A percentile compares a stretch with the other conserved stretches of the same genome.
phyloP scores from a whole-genome alignment of 108 stramenopile genomes.

The Nitzschia inconspicua region DNA sequence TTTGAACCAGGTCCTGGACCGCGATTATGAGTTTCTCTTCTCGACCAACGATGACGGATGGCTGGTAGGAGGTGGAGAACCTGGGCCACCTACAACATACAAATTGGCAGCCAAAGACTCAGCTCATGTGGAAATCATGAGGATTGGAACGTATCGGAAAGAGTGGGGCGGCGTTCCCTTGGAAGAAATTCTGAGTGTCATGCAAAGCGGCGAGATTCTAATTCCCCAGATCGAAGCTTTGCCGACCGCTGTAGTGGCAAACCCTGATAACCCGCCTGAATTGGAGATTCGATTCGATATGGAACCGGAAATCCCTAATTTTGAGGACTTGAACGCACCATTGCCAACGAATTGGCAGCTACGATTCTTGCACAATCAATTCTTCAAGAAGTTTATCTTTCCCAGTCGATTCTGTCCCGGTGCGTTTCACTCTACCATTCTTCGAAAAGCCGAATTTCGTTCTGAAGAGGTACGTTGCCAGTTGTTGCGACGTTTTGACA shows the following conservation, averaged over 20 bases:
- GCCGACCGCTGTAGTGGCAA: conserved; percentile 82
- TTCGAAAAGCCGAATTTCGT: conserved; percentile 85
- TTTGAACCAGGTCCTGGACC: conserved; percentile 63
- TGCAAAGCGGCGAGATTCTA: conserved; percentile 66
- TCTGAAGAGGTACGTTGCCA: conserved; percentile 40
- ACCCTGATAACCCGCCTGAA: conserved; percentile 75
- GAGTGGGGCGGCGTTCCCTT: conserved; percentile 78
- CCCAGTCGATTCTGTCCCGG: conserved; percentile 72
- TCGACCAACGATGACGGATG: conserved; percentile 89
- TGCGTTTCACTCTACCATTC: conserved; percentile 83
- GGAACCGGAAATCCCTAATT: conserved; percentile 56
- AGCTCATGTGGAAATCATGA: conserved; percentile 85
- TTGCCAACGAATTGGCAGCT: conserved; percentile 80
- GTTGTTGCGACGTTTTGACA: background rate
- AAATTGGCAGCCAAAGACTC: conserved; percentile 82
- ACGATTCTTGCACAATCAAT: conserved; percentile 79
- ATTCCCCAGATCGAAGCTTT: conserved; percentile 86
- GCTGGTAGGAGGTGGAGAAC: conserved; percentile 87
- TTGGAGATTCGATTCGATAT: conserved; percentile 88
- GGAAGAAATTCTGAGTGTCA: conserved; percentile 61
- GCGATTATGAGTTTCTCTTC: conserved; percentile 61
- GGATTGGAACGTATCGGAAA: conserved; percentile 77
- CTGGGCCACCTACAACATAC: conserved; percentile 74
- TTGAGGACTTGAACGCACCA: conserved; percentile 40
- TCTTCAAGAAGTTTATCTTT: conserved; percentile 8